Conservation (phyloP, 306 rosid genomes). For the Acacia confusa region DNA sequence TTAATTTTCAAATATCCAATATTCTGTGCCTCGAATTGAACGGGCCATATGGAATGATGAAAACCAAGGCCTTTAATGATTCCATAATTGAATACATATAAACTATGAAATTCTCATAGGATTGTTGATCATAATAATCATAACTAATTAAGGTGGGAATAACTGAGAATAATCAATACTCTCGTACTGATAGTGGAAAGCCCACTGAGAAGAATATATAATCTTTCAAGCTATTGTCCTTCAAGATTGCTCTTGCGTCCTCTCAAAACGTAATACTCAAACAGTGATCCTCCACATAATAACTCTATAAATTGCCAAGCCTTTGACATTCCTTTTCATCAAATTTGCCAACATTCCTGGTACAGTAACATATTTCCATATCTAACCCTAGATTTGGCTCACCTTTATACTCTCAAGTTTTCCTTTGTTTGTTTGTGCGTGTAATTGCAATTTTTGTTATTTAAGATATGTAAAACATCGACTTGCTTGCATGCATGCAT, state of each 20-base stretch:
- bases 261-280: neutral
- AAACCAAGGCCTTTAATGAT: neutral
- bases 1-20: neutral
- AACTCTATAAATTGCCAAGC: slow-evolving; percentile 25
- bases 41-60: neutral
- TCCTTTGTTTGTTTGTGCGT: neutral
- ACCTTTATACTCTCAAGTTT: neutral
- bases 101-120: neutral
- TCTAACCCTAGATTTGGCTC: neutral
- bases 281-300: neutral
- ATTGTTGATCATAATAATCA: neutral
- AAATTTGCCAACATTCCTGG: neutral
- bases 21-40: neutral
- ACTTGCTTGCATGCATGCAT: neutral
- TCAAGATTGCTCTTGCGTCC: neutral
- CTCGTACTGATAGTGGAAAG: slow-evolving; percentile 26
- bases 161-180: neutral
- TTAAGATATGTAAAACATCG: neutral
- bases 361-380: neutral
- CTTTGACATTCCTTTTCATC: neutral
- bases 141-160: neutral
- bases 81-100: neutral
- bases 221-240: neutral
- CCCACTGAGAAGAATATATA: slow-evolving; percentile 15
- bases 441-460: neutral